Evolutionary conservation across 2,329 filamentous ascomycete species (phyloP).

Genomic region (Arthrobotrys entomopaga): DNA sequence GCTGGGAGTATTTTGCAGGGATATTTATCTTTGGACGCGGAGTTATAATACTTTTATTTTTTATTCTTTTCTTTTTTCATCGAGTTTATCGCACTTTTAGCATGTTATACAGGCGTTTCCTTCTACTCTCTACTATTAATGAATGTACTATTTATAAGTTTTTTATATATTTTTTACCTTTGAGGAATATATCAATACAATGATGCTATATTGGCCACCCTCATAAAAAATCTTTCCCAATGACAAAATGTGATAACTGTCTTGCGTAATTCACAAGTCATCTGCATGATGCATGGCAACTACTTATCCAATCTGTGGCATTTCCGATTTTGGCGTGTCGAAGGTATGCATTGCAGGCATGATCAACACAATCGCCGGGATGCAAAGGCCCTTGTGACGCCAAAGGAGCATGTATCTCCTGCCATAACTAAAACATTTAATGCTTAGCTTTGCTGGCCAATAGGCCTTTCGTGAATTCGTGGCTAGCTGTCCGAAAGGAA

Average conservation of each 20-base stretch:
- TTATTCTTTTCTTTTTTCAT: conserved; percentile 20
- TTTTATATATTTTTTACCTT: conserved; percentile 17
- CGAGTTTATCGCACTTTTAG: conserved; percentile 35
- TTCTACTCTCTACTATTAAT: conserved; percentile 4
- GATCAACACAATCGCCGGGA: too few relatives aligned
- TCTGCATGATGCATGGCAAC: too few relatives aligned
- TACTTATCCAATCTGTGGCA: too few relatives aligned
- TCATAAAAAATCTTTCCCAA: conserved; percentile 12
- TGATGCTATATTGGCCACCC: neutral
- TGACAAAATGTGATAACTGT: conserved; percentile 3
- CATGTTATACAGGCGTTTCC: conserved; percentile 35
- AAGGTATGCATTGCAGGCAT: too few relatives aligned
- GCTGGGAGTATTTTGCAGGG: conserved; percentile 39
- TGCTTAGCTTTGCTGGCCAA: too few relatives aligned
- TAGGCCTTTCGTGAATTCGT: too few relatives aligned
- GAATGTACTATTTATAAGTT: conserved; percentile 10
- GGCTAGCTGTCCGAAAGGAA: too few relatives aligned
- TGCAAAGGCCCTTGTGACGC: too few relatives aligned
- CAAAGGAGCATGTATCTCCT: too few relatives aligned
- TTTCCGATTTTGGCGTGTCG: too few relatives aligned
- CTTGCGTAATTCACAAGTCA: neutral
- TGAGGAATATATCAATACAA: conserved; percentile 3
- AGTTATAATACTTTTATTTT: conserved; percentile 43
- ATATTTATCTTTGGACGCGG: conserved; percentile 37
- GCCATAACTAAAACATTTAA: too few relatives aligned